phyloP scores from a whole-genome alignment of 2,329 filamentous ascomycete species.

The Colletotrichum siamense region DNA sequence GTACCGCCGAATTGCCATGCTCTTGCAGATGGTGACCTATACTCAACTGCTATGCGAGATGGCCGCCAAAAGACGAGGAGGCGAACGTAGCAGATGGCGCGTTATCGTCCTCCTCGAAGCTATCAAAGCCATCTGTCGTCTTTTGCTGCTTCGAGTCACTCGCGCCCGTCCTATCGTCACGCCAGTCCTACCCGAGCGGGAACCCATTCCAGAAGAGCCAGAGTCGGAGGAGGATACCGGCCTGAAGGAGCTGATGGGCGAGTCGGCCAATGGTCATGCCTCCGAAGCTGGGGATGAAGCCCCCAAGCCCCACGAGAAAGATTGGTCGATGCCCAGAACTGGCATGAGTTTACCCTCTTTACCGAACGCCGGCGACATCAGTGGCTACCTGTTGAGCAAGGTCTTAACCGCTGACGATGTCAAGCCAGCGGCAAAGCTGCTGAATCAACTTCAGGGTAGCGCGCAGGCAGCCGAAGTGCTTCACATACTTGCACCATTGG shows the following conservation, averaged over 20 bases:
- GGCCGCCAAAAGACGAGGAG: conserved; percentile 86
- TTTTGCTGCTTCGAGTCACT: conserved; percentile 82
- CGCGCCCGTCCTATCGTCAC: conserved; percentile 82
- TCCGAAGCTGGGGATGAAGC: conserved; percentile 54
- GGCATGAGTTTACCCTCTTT: conserved; percentile 84
- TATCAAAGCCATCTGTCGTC: conserved; percentile 83
- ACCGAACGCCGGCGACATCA: conserved; percentile 82
- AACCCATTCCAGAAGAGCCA: conserved; percentile 70
- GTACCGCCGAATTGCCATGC: conserved; percentile 81
- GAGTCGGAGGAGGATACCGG: conserved; percentile 44
- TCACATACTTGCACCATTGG: conserved; percentile 86
- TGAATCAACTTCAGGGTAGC: conserved; percentile 80
- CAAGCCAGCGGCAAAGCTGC: conserved; percentile 84
- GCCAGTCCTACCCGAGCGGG: conserved; percentile 85
- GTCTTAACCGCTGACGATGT: conserved; percentile 96
- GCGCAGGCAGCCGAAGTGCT: conserved; percentile 85
- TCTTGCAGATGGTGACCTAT: conserved; percentile 90
- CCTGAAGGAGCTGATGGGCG: conserved; percentile 48
- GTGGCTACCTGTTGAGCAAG: conserved; percentile 84
- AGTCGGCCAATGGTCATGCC: conserved; percentile 63
- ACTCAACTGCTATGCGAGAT: conserved; percentile 98
- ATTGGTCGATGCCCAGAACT: conserved; percentile 95
- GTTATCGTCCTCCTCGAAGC: conserved; percentile 85
- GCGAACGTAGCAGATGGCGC: conserved; percentile 81
- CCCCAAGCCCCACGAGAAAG: conserved; percentile 54